Base-by-base conservation (phyloP, 2,329 filamentous ascomycete species). In the Pseudocercospora pini-densiflorae region DNA sequence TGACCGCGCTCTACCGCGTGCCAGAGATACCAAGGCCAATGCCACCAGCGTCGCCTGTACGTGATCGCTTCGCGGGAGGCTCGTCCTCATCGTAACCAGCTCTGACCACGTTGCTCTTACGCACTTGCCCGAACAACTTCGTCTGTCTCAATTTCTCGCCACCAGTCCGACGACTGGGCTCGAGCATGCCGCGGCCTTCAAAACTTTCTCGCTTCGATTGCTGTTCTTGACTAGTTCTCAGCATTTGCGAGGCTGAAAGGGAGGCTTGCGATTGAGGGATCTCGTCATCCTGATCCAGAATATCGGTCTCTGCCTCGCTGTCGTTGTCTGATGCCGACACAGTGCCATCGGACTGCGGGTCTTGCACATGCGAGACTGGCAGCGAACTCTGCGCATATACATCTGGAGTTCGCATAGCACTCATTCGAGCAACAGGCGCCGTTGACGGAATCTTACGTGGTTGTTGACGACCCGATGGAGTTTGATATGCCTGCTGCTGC, bases 261-360 rank as follows among this genome's bases (percentile, higher is more conserved):
- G 90, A 94, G 8, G 92, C 92, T 74, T 92, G 91, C 64, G 90
- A 93, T 73, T 90, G 90, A 36, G 84, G 86, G 0, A 93, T 79
- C 49, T 90, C 86, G 67, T 89, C 85, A 49, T 81, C 68, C 21
- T 68, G 70, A 1, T 77, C 88, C 0, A 94, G 80, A 51, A 90
- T 88, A 69, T 91, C 87, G 47, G 91, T 89, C 60, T 83, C 80
- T 5, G 80, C 81, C 67, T 83, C 76, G 62, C 75, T 77, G 55
- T 77, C 87, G 59, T 85, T 86, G 51, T 87, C 86, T 1, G 85
- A 86, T 21, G 87, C 90, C 0, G 92, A 95, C 58, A 95, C 93
- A 1, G 92, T 96, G 80, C 92, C 94, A 19, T 79, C 77, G 6
- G 73, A 74, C 68, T 63, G 64, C 23, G 47, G 45, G 49, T 62